Conservation (phyloP, 352 stramenopile genomes). For the Globisporangium orthogonon region DNA sequence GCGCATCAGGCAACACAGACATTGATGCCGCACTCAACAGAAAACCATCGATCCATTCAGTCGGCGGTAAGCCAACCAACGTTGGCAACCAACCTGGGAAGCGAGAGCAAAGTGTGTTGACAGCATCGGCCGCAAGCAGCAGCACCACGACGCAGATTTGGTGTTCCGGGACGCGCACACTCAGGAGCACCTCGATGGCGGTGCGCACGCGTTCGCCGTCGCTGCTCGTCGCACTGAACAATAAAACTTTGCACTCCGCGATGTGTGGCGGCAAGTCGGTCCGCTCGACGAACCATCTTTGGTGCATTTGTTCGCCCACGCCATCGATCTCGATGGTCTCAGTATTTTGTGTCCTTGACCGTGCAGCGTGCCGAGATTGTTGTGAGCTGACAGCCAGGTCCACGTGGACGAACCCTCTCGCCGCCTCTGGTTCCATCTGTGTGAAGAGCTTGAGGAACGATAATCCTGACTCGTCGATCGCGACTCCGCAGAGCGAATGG, state of each 20-base stretch:
- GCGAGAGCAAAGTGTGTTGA: conserved; percentile 21
- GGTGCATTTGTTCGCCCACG: not conserved
- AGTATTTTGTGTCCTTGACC: not conserved
- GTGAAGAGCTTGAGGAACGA: conserved; percentile 44
- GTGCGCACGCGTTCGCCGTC: conserved; percentile 21
- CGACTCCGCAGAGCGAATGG: conserved; percentile 28
- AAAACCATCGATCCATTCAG: not conserved
- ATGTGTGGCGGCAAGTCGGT: conserved; percentile 31
- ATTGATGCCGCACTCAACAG: not conserved
- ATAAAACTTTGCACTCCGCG: conserved; percentile 23
- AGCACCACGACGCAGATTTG: conserved; percentile 40
- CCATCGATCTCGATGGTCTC: not conserved
- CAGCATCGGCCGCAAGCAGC: conserved; percentile 19
- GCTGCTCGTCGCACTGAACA: conserved; percentile 28
- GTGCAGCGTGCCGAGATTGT: not conserved
- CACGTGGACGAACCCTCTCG: conserved; percentile 29
- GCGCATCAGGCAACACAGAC: not conserved
- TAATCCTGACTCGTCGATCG: conserved; percentile 29
- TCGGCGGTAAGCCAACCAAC: not conserved
- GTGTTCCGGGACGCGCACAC: conserved; percentile 17
- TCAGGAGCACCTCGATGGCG: conserved; percentile 24
- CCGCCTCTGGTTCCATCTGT: conserved; percentile 37
- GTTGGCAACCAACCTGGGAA: conserved; percentile 26
- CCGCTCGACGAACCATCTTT: conserved; percentile 19
- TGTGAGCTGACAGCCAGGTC: not conserved